These are phyloP conservation scores for Teunomyces pallodes DNA, from an alignment of 805 yeast species.

Conservation along the genomic window DNA sequence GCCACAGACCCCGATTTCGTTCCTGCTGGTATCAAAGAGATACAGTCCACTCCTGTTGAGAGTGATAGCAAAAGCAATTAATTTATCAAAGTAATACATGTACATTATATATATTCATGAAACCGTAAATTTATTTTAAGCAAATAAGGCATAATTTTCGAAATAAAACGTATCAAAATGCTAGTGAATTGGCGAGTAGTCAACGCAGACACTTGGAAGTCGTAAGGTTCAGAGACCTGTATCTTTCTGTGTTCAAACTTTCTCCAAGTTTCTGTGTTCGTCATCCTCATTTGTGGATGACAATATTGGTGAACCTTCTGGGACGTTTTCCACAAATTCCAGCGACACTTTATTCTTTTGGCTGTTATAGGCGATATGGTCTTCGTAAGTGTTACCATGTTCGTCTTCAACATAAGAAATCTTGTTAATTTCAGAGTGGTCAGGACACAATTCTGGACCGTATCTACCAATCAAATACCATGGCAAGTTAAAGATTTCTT, in stretches of 20 bases:
- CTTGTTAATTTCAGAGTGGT: slow-evolving; percentile 22
- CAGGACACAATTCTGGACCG: slow-evolving; percentile 25
- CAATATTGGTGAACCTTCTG: not conserved
- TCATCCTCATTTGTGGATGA: not conserved
- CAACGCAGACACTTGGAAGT: no score
- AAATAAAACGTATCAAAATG: not conserved
- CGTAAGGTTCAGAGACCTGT: no score
- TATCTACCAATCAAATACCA: slow-evolving; percentile 26
- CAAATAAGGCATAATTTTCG: not conserved
- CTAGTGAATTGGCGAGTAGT: not conserved
- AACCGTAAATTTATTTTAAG: not conserved
- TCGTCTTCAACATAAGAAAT: slow-evolving; percentile 9
- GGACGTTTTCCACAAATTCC: slow-evolving; percentile 7
- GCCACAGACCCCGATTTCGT: slow-evolving; percentile 17
- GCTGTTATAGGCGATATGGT: slow-evolving; percentile 9
- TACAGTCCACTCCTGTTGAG: not conserved
- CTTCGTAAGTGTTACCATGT: slow-evolving; percentile 7
- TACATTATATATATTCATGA: not conserved
- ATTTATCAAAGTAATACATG: not conserved
- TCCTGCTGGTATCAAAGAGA: slow-evolving; percentile 1
- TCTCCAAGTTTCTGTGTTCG: not conserved
- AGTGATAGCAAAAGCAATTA: not conserved
- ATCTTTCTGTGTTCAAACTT: not conserved
- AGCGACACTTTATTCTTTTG: slow-evolving; percentile 7
- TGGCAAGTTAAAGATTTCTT: slow-evolving; percentile 24